These are phyloP conservation scores for Fusarium sp. DNA, from an alignment of 2,329 filamentous ascomycete genomes.

Conservation along the genomic window DNA sequence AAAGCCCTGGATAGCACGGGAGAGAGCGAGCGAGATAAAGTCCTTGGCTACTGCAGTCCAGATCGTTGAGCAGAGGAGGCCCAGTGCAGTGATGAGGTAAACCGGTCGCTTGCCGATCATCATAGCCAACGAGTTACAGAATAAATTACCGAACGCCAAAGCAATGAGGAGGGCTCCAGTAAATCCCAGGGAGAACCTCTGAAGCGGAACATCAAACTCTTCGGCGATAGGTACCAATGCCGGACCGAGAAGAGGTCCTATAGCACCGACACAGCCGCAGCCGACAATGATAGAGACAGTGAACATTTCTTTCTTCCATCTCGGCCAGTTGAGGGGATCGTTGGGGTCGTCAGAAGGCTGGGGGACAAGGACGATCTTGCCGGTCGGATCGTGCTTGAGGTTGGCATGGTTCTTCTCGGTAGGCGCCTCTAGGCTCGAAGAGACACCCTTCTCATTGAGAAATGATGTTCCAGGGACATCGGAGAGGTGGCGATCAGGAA, in stretches of 20 bases:
- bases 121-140: background rate
- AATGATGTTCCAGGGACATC: background rate
- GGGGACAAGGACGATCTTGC: conserved; percentile 3
- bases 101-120: background rate
- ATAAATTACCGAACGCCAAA: background rate
- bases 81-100: background rate
- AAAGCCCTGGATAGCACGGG: background rate
- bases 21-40: background rate
- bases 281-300: background rate
- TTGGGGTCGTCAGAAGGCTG: background rate
- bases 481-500: background rate
- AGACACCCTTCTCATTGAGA: background rate
- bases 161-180: background rate
- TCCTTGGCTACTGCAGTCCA: background rate
- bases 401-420: rapidly evolving
- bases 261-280: background rate
- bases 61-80: background rate
- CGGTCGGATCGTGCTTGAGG: background rate
- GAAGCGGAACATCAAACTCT: background rate
- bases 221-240: background rate
- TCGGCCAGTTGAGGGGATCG: background rate
- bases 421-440: background rate
- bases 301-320: conserved; percentile 3
- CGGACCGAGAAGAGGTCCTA: background rate
- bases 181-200: background rate